These are phyloP conservation scores for Agapanthus africanus DNA, from an alignment of 106 monocot genomes.

Conservation along the genomic window DNA sequence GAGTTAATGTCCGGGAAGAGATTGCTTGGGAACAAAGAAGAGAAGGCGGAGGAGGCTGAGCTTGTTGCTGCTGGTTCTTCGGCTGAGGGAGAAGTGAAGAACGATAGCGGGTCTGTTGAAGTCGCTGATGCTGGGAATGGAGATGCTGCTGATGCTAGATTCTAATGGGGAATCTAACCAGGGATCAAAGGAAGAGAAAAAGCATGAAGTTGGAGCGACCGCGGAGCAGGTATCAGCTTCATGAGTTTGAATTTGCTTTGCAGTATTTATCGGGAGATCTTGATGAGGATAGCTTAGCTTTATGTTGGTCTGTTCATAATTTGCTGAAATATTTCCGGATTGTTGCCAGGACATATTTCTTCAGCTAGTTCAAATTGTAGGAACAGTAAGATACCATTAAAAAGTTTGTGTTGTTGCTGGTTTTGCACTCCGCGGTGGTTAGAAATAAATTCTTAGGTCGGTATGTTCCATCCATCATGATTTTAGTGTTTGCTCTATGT, in stretches of 20 bases:
- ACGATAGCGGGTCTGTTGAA: background rate
- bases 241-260: background rate
- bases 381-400: background rate
- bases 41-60: constrained; percentile 11
- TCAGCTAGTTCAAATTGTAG: background rate
- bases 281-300: constrained; percentile 1
- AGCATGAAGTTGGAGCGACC: too few relatives aligned
- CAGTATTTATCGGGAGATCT: background rate
- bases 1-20: constrained; percentile 64
- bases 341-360: too few relatives aligned
- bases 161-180: background rate
- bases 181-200: constrained; percentile 6
- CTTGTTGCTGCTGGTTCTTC: background rate
- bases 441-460: background rate
- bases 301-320: background rate
- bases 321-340: too few relatives aligned
- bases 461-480: background rate
- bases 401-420: background rate
- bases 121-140: too few relatives aligned
- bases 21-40: constrained; percentile 18
- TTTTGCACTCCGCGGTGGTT: background rate
- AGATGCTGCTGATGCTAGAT: background rate
- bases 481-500: background rate
- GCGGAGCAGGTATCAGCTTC: too few relatives aligned
- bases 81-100: background rate